Base-by-base conservation (phyloP, 2,329 filamentous ascomycete genomes). In the Calonectria ilicicola region DNA sequence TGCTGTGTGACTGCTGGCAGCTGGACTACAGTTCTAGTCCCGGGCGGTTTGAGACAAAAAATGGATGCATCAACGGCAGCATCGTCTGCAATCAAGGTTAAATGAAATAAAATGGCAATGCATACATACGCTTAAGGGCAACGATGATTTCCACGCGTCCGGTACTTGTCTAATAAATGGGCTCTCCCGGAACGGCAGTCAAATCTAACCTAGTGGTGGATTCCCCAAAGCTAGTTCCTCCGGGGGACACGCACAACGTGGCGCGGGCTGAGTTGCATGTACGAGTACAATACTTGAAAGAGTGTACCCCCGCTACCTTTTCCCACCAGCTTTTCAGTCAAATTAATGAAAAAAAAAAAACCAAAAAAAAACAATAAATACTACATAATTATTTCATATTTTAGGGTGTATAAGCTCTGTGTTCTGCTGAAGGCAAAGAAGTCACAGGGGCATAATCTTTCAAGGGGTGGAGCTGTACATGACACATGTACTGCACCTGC, bases 161-260 rank as follows among this genome's bases (percentile, higher is more conserved):
- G 53, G 53, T 58, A 58, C 29, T 58, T 58, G 53, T 21, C 53
- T 17, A 40, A 58, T 40, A 58, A 38, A 26, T 6, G 46, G 46
- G 23, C 23, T 49, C 46, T 49, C 46, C 46, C 23, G 23, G 46
- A 58, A 58, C 53, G 53, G 53, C 53, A 58, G 53, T 40, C 53
- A 58, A 58, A 58, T 58, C 53, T 58, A 58, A 58, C 53, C n/a
- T 21, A 40, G 53, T 35, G n/a, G 53, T 58, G 32, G n/a, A 46
- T 46, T 32, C 32, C 51, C 32, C 53, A 35, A 32, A 58, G 53
- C 32, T 58, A 58, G 53, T 40, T 60, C n/a, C 21, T 60, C 53
- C 58, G 58, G 26, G 19, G 29, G 35, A 44, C 58, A 46, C 23
- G 40, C 29, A 62, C 35, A 19, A 21, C 9, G 58, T 63, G 58